Conservation (phyloP, 495 filamentous ascomycete genomes). For the Podospora comata region DNA sequence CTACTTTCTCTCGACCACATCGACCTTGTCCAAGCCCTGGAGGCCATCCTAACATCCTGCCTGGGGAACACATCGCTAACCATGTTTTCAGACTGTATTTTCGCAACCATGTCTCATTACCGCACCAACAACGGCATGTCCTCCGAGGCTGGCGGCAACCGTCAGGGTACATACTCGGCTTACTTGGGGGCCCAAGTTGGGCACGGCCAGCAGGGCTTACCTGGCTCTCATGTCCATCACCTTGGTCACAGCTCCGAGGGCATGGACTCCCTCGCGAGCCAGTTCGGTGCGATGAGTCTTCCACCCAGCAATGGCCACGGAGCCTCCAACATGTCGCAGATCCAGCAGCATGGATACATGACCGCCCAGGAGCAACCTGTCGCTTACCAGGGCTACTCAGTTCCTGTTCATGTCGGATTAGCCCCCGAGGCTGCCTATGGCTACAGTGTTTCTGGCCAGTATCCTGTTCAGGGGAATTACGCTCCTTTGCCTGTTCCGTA, state of each 20-base stretch:
- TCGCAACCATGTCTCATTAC: constrained; percentile 28
- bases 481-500: constrained; percentile 34
- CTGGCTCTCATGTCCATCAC: constrained; percentile 28
- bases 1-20: not conserved
- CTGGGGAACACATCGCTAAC: not conserved
- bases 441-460: constrained; percentile 32
- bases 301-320: constrained; percentile 26
- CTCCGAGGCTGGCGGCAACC: constrained; percentile 27
- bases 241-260: constrained; percentile 25
- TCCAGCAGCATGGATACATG: constrained; percentile 35
- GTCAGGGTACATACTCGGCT: constrained; percentile 26
- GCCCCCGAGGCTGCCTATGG: constrained; percentile 28
- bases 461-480: constrained; percentile 36
- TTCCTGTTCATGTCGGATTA: constrained; percentile 35
- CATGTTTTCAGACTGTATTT: constrained; percentile 13
- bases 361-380: constrained; percentile 30
- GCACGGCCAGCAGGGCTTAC: constrained; percentile 26
- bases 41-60: not conserved
- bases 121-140: constrained; percentile 24
- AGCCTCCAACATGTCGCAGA: constrained; percentile 22
- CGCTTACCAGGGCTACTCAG: constrained; percentile 32
- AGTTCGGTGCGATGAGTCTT: constrained; percentile 41
- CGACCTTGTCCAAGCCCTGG: not conserved
- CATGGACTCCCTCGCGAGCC: constrained; percentile 35
- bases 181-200: constrained; percentile 28